phyloP scores from a whole-genome alignment of 129 eudicot species.

The Lonicera japonica region DNA sequence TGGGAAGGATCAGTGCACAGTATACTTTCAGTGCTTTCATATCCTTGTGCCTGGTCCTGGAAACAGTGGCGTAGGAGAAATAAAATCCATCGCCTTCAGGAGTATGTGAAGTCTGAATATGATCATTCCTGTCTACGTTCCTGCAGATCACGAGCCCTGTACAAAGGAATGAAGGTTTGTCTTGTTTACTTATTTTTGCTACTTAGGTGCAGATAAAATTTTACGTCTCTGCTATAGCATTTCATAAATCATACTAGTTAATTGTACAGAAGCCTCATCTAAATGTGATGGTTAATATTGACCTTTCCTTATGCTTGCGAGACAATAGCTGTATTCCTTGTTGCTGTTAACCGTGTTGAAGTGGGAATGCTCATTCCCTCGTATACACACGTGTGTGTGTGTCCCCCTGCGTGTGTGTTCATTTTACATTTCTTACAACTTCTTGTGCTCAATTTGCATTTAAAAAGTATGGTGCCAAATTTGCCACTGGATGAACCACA shows the following conservation, averaged over 20 bases:
- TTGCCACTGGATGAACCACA: too few species aligned
- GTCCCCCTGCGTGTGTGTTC: too few species aligned
- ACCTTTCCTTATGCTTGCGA: too few species aligned
- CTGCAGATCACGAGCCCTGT: constrained; percentile 81
- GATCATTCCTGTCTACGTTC: constrained; percentile 90
- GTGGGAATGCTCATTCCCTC: too few species aligned
- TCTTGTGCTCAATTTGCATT: too few species aligned
- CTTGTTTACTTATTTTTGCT: constrained; percentile 4
- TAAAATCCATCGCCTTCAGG: constrained; percentile 73
- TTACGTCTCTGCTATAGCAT: not conserved
- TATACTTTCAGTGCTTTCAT: constrained; percentile 73
- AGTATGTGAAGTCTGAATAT: constrained; percentile 79
- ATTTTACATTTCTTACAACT: too few species aligned
- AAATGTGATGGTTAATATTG: too few species aligned
- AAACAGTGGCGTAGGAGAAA: constrained; percentile 85
- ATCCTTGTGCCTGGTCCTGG: constrained; percentile 96
- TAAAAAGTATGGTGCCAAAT: too few species aligned
- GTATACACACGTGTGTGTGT: too few species aligned
- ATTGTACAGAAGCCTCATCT: not conserved
- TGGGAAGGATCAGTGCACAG: constrained; percentile 96
- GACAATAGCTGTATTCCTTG: too few species aligned
- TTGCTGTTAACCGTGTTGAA: too few species aligned
- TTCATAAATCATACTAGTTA: not conserved
- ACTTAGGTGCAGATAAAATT: not conserved
- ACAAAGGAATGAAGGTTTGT: constrained; percentile 90